Percentiles rank a stretch among this genome's conserved stretches.
Conservation (phyloP, 164 flowering plant species). For the Liriodendron chinense region DNA sequence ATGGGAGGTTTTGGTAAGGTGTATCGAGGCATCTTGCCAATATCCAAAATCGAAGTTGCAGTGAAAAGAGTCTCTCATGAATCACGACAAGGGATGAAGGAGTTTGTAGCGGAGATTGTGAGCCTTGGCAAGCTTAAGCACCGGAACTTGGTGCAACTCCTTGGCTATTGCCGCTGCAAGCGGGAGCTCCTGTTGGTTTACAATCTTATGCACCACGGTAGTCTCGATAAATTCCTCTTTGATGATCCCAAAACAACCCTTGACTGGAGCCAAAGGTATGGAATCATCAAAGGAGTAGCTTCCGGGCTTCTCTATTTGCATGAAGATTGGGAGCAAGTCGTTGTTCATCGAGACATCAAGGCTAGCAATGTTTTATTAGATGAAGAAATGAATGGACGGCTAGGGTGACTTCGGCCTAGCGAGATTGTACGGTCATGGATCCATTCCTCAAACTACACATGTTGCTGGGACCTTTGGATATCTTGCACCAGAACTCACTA, state of each 20-base stretch:
- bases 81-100: conserved; percentile 19
- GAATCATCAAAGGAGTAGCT: conserved; percentile 17
- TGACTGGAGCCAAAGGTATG: conserved; percentile 13
- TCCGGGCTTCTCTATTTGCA: conserved; percentile 10
- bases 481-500: conserved; percentile 15
- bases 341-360: conserved; percentile 37
- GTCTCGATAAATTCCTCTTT: conserved; percentile 16
- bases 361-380: conserved; percentile 2
- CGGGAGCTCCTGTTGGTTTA: conserved; percentile 16
- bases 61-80: conserved; percentile 21
- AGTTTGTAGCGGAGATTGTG: conserved; percentile 19
- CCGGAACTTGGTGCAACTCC: conserved; percentile 15
- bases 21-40: conserved; percentile 12
- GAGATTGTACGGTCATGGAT: conserved; percentile 15
- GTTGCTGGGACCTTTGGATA: conserved; percentile 6
- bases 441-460: no score
- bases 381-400: background rate
- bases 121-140: conserved; percentile 20
- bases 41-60: conserved; percentile 9
- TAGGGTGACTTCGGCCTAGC: conserved; percentile 26
- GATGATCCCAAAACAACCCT: background rate
- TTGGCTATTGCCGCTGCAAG: conserved; percentile 14
- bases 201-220: conserved; percentile 15
- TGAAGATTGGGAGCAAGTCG: conserved; percentile 14
- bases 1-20: conserved; percentile 17